Evolutionary conservation across 2,329 filamentous ascomycete species (phyloP).

Genomic region (Fusarium continuum): DNA sequence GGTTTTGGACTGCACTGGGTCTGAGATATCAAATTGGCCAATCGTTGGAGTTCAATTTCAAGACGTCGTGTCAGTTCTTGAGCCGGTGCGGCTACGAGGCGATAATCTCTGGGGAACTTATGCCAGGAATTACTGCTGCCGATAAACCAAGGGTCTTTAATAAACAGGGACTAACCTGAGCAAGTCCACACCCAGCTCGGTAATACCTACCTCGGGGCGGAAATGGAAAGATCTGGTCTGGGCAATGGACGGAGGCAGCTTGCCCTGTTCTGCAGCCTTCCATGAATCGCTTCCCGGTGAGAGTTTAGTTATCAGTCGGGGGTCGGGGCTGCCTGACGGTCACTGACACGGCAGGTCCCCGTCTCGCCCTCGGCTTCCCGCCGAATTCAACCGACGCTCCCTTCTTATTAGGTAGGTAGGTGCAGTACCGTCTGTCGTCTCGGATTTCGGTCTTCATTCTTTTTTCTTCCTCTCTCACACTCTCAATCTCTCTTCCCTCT

Average conservation of each 20-base stretch:
- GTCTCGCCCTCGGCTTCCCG: slow-evolving; percentile 25
- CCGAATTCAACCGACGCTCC: slow-evolving; percentile 27
- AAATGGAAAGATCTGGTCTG: neutral
- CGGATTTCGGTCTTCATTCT: neutral
- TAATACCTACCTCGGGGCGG: neutral
- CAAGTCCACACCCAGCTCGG: neutral
- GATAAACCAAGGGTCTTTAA: neutral
- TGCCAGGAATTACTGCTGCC: slow-evolving; percentile 11
- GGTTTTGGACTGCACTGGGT: slow-evolving; percentile 11
- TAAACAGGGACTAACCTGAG: neutral
- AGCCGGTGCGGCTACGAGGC: slow-evolving; percentile 21
- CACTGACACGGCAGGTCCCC: slow-evolving; percentile 26
- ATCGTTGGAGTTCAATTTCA: slow-evolving; percentile 36
- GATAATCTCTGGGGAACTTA: slow-evolving; percentile 19
- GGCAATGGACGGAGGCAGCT: neutral
- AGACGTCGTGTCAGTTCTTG: slow-evolving; percentile 20
- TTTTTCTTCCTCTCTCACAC: slow-evolving; percentile 4
- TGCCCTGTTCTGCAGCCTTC: slow-evolving; percentile 29
- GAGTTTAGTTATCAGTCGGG: slow-evolving; percentile 19
- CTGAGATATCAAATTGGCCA: slow-evolving; percentile 23
- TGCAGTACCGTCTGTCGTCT: slow-evolving; percentile 10
- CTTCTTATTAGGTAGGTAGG: slow-evolving; percentile 26
- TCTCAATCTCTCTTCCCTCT: slow-evolving; percentile 13
- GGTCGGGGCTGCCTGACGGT: slow-evolving; percentile 7
- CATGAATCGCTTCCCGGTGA: slow-evolving; percentile 28